Conservation (phyloP, 768 basidiomycete genomes). For the Pisolithus orientalis region DNA sequence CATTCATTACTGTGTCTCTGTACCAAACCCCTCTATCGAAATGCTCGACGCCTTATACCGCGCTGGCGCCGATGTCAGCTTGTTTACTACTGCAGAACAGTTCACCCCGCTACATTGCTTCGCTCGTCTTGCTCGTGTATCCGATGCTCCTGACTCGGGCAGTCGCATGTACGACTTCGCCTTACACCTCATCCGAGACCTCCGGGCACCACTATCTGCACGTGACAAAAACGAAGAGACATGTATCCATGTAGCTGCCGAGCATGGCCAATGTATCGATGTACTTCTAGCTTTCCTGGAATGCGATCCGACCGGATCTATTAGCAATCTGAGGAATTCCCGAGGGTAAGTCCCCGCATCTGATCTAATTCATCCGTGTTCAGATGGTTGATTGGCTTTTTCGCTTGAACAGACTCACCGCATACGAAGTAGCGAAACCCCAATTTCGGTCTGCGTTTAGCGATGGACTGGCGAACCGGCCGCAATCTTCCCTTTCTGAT, state of each 20-base stretch:
- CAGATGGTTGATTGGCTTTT: neutral
- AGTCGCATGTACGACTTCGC: conserved; percentile 50
- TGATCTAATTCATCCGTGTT: neutral
- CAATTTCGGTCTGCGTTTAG: conserved; percentile 62
- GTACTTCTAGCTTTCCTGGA: conserved; percentile 59
- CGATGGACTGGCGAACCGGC: conserved; percentile 40
- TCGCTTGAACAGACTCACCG: conserved; percentile 45
- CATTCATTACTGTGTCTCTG: conserved; percentile 63
- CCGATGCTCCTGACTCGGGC: conserved; percentile 28
- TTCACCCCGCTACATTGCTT: conserved; percentile 67
- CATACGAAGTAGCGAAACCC: conserved; percentile 60
- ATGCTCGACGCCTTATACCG: conserved; percentile 67
- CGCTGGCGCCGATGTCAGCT: conserved; percentile 67
- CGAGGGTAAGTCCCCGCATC: conserved; percentile 49
- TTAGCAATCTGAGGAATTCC: conserved; percentile 59
- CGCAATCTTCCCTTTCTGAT: conserved; percentile 48
- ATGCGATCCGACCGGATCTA: conserved; percentile 50
- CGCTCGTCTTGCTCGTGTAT: conserved; percentile 34
- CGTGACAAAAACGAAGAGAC: conserved; percentile 65
- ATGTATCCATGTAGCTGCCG: conserved; percentile 75
- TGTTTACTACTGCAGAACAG: conserved; percentile 60
- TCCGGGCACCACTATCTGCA: conserved; percentile 63
- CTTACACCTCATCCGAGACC: conserved; percentile 62
- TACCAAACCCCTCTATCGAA: conserved; percentile 48
- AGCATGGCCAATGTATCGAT: conserved; percentile 61